phyloP scores from a whole-genome alignment of 1,139 yeast genomes.

The Casaregolazyma suthepensis region DNA sequence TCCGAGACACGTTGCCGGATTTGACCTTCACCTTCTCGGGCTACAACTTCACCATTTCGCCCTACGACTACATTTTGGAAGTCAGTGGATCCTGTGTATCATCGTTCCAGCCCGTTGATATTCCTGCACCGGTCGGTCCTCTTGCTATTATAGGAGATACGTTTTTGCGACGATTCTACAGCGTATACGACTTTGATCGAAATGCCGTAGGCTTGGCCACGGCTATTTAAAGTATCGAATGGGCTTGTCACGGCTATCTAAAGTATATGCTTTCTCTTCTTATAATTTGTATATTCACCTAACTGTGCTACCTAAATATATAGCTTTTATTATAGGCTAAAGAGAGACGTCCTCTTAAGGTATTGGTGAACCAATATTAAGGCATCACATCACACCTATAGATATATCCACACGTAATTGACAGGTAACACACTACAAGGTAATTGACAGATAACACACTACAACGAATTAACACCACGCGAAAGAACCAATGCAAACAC shows the following conservation, averaged over 20 bases:
- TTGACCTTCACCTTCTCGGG: constrained; percentile 85
- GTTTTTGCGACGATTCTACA: constrained; percentile 90
- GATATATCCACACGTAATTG: neutral
- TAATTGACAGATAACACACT: too few relatives aligned
- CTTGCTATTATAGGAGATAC: constrained; percentile 95
- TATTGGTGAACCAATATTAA: neutral
- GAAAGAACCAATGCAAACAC: neutral
- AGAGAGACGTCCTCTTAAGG: neutral
- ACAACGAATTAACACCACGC: neutral
- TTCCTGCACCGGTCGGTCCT: constrained; percentile 96
- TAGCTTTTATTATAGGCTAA: neutral
- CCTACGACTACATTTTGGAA: constrained; percentile 89
- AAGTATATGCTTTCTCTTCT: neutral
- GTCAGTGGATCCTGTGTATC: constrained; percentile 92
- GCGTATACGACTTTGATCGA: constrained; percentile 83
- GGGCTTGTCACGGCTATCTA: neutral
- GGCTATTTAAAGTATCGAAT: constrained; percentile 5
- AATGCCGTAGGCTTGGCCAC: constrained; percentile 90
- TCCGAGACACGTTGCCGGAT: constrained; percentile 80
- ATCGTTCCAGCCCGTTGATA: constrained; percentile 93
- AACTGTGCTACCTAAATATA: neutral
- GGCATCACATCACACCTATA: neutral
- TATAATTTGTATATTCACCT: constrained; percentile 2
- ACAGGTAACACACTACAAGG: neutral
- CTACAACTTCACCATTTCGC: constrained; percentile 78